phyloP scores from a whole-genome alignment of 306 rosid genomes.

The Castanopsis chinensis region DNA sequence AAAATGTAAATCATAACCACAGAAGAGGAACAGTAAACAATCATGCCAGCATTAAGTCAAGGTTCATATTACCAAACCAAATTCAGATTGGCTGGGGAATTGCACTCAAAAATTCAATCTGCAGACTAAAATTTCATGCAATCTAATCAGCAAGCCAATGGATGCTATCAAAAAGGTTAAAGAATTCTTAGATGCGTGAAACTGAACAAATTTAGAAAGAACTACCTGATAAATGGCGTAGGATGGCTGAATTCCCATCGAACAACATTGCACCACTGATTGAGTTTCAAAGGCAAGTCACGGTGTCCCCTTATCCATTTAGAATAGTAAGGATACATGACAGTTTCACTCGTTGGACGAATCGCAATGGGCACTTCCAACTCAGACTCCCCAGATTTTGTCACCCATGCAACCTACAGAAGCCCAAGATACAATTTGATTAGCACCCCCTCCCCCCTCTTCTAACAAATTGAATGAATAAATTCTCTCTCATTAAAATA shows the following conservation, averaged over 20 bases:
- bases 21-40: background rate
- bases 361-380: conserved; percentile 88
- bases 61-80: background rate
- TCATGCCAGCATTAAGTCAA: background rate
- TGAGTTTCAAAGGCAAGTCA: conserved; percentile 88
- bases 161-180: background rate
- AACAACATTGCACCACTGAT: conserved; percentile 99
- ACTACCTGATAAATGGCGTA: conserved; percentile 90
- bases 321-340: conserved; percentile 97
- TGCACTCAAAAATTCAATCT: background rate
- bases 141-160: background rate
- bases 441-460: background rate
- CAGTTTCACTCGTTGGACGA: conserved; percentile 99
- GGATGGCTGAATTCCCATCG: conserved; percentile 99
- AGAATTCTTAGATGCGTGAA: background rate
- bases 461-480: background rate
- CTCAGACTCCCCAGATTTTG: conserved; percentile 76
- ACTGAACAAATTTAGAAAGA: background rate
- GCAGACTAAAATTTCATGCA: background rate
- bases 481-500: background rate
- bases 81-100: background rate
- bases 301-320: conserved; percentile 99
- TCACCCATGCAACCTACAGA: conserved; percentile 94
- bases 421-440: background rate
- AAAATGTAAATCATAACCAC: background rate